Evolutionary conservation across 2,329 filamentous ascomycete species (phyloP).

Genomic region (Cercospora nicotianae): DNA sequence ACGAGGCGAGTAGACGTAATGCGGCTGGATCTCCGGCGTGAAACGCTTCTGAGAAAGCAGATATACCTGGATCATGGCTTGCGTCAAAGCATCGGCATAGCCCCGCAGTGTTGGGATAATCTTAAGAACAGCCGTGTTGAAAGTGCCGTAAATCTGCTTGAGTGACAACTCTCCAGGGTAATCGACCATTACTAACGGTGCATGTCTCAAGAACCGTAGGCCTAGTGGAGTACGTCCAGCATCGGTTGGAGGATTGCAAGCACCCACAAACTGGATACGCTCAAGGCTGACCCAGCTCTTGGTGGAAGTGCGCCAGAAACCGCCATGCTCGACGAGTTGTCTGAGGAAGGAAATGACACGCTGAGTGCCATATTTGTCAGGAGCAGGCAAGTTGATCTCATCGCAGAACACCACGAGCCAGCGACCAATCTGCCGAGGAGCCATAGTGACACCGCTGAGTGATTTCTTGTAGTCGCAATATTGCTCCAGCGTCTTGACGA

Average conservation of each 20-base stretch:
- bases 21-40: conserved; percentile 93
- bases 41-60: conserved; percentile 91
- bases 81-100: conserved; percentile 89
- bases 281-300: conserved; percentile 98
- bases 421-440: conserved; percentile 91
- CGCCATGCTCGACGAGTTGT: conserved; percentile 97
- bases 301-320: conserved; percentile 97
- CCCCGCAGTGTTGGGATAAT: conserved; percentile 93
- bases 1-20: conserved; percentile 99
- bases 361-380: conserved; percentile 96
- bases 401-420: conserved; percentile 99
- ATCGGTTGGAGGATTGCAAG: conserved; percentile 97
- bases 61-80: conserved; percentile 97
- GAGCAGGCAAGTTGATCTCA: conserved; percentile 97
- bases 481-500: conserved; percentile 99
- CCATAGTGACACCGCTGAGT: conserved; percentile 90
- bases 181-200: conserved; percentile 99
- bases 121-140: conserved; percentile 94
- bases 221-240: conserved; percentile 94
- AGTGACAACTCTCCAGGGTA: conserved; percentile 95
- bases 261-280: conserved; percentile 97
- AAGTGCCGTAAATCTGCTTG: conserved; percentile 96
- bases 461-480: conserved; percentile 99
- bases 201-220: conserved; percentile 89
- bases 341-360: conserved; percentile 95